These are phyloP conservation scores for Arachnomyces sp. DNA, from an alignment of 2,329 filamentous ascomycete genomes.

Conservation along the genomic window DNA sequence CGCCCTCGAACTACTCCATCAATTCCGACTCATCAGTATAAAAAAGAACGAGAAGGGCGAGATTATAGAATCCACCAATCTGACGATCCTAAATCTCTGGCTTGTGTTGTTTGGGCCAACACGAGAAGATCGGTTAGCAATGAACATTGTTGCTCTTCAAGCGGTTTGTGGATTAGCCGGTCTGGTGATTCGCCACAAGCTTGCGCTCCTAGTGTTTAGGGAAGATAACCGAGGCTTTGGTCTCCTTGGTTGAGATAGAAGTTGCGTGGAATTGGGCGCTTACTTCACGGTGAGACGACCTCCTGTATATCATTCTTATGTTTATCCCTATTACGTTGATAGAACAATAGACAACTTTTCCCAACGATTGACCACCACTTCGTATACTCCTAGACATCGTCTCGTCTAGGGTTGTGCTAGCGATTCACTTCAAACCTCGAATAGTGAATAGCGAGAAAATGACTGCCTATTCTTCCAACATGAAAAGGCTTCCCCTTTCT, in stretches of 20 bases:
- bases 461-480: too few species aligned
- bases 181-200: slow-evolving; percentile 72
- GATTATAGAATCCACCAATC: slow-evolving; percentile 74
- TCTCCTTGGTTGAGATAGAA: slow-evolving; percentile 2
- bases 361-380: too few species aligned
- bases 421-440: too few species aligned
- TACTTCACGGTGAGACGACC: too few species aligned
- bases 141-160: slow-evolving; percentile 75
- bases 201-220: slow-evolving; percentile 82
- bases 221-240: slow-evolving; percentile 60
- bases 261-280: too few species aligned
- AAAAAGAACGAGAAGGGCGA: slow-evolving; percentile 58
- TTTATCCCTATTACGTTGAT: too few species aligned
- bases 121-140: slow-evolving; percentile 73
- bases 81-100: slow-evolving; percentile 94
- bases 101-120: slow-evolving; percentile 89
- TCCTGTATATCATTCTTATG: too few species aligned
- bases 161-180: slow-evolving; percentile 66
- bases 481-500: too few species aligned
- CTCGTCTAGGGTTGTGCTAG: too few species aligned
- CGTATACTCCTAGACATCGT: too few species aligned
- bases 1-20: slow-evolving; percentile 59
- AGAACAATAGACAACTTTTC: too few species aligned
- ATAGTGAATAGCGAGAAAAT: too few species aligned
- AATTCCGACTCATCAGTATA: slow-evolving; percentile 59